Conservation (phyloP, 768 basidiomycete species). For the Phallus indusiatus region DNA sequence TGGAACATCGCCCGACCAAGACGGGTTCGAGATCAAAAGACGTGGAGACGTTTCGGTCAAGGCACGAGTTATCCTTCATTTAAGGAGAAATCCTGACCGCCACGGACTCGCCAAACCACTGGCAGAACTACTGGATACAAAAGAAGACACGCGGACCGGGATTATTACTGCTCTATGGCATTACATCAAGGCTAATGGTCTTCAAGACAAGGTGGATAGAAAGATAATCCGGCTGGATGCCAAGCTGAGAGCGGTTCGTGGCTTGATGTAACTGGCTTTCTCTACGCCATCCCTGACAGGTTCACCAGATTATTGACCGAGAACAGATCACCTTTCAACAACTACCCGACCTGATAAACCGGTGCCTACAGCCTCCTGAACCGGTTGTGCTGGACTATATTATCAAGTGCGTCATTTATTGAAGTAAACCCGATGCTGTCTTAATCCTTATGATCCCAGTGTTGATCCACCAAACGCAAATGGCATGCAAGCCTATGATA, state of each 20-base stretch:
- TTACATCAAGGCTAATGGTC: constrained; percentile 75
- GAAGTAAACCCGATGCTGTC: constrained; percentile 27
- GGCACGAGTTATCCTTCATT: constrained; percentile 72
- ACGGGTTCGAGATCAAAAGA: constrained; percentile 80
- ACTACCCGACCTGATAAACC: constrained; percentile 78
- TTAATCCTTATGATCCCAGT: constrained; percentile 10
- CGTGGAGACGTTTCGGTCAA: constrained; percentile 73
- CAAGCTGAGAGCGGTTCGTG: constrained; percentile 48
- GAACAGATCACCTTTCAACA: constrained; percentile 69
- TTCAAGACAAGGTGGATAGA: constrained; percentile 78
- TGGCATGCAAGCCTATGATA: constrained; percentile 70
- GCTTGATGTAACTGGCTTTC: not conserved
- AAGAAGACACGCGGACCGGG: constrained; percentile 76
- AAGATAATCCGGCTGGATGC: constrained; percentile 63
- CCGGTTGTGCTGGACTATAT: constrained; percentile 76
- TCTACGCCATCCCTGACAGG: not conserved
- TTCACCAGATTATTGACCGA: constrained; percentile 52
- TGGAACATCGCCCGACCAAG: constrained; percentile 39
- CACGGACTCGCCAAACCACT: constrained; percentile 44
- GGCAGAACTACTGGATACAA: constrained; percentile 65
- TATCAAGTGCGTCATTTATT: constrained; percentile 40
- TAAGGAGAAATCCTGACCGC: constrained; percentile 82
- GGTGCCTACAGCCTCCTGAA: constrained; percentile 65
- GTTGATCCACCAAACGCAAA: constrained; percentile 42
- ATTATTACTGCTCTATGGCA: constrained; percentile 84